Conservation (phyloP, 1,284 basidiomycete genomes). For the Coniophora puteana region DNA sequence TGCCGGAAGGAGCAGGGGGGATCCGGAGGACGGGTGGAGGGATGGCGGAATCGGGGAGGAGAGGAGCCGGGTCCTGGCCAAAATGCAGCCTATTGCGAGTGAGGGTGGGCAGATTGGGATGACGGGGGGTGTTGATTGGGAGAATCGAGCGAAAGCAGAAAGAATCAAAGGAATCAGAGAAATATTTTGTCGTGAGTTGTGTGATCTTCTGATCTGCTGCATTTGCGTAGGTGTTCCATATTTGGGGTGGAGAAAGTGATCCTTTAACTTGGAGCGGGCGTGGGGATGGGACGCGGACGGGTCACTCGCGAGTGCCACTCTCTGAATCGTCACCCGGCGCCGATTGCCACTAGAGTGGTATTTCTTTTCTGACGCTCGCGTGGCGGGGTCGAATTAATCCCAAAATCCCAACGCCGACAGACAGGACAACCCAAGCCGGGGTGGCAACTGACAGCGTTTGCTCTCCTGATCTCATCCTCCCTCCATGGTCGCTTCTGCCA, state of each 20-base stretch:
- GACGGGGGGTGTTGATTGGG: conserved; percentile 2
- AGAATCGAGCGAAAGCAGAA: conserved; percentile 7
- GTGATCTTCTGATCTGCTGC: conserved; percentile 31
- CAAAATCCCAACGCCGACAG: too few species aligned
- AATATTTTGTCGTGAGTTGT: conserved; percentile 4
- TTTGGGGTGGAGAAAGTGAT: too few species aligned
- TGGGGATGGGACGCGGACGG: conserved; percentile 30
- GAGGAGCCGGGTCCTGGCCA: neutral
- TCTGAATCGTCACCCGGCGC: conserved; percentile 23
- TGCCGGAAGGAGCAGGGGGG: conserved; percentile 3
- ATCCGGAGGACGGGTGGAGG: conserved; percentile 1
- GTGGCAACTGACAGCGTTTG: too few species aligned
- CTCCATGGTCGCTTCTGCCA: conserved; percentile 51
- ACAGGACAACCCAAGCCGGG: too few species aligned
- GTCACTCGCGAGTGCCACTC: conserved; percentile 13
- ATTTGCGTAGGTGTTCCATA: too few species aligned
- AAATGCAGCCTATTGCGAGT: too few species aligned
- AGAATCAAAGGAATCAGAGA: conserved; percentile 9
- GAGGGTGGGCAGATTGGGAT: too few species aligned
- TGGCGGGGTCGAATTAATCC: too few species aligned
- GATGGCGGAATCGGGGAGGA: neutral
- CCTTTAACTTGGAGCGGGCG: conserved; percentile 23
- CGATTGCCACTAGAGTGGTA: conserved; percentile 12
- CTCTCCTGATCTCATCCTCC: too few species aligned
- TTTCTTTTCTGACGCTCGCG: conserved; percentile 10